Evolutionary conservation across 495 filamentous ascomycete genomes (phyloP), one percentile per base, ranked within the genome.

Genomic region (Hyaloscypha bicolor): DNA sequence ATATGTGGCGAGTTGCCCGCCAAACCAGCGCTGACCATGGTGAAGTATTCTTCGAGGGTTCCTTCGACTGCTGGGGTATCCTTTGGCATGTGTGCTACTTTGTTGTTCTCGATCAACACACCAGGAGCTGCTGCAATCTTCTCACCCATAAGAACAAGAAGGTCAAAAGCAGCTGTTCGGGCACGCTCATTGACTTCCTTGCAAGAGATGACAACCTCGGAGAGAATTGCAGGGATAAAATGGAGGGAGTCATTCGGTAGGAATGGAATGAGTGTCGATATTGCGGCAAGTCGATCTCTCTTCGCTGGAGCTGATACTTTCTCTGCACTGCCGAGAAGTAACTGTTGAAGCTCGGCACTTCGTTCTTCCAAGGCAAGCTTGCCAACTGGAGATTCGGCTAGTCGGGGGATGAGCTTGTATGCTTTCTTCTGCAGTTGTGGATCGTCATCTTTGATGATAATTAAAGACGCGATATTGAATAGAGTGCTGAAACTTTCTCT

Each of bases 351-450:
- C 73, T 97, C 93, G 0, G 73, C 70, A 66, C 85, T 90, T 62
- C 93, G 88, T 67, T 91, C 87, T 68, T 83, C 71, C 6, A 99
- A 83, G 16, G 93, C 93, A 6, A 79, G 78, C 39, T 81, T 82
- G 19, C 96, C 96, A 32, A 79, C 82, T n/a, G 88, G 83, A 8
- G 93, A 94, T 35, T 91, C 87, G 3, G 91, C 90, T 53, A 99
- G 85, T 35, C 94, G 87, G 9, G 95, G 94, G 62, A 99, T 93
- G 58, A 99, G 83, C 78, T 98, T 97, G 82, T 98, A 99, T 4
- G 95, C 94, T 79, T 99, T 99, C 86, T 99, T 99, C 76, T 98
- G 93, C n/a, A 99, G 82, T 74, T 97, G 94, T 31, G 95, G 90
- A 69, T 98, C 96, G 39, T 88, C 83, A 57, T 86, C 78, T 69